Base-by-base conservation (phyloP, 2,329 filamentous ascomycete genomes). In the Camptophora hylomeconis region DNA sequence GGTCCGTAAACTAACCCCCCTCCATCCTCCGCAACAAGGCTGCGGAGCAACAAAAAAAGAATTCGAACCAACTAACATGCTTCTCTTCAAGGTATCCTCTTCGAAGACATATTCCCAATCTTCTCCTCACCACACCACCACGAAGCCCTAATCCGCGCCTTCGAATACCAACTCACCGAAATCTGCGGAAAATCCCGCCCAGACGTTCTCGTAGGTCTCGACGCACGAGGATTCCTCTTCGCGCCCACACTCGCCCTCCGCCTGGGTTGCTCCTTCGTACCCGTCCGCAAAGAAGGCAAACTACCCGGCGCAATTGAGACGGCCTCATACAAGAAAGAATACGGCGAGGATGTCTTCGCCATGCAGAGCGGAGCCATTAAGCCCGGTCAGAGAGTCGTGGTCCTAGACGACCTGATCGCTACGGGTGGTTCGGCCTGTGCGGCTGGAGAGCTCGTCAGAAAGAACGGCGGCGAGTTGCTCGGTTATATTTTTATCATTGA, bases 391-490 rank as follows among this genome's bases (percentile, higher is more conserved):
- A 86, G 78, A 56, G 87, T 93, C 33, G 63, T 98, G 38, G 70
- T 98, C 42, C 84, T 98, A 17, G 89, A 98, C 57, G 89, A 98
- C 55, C 92, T 98, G 51, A 95, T 98, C 61, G 89, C 89, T 33
- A 98, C 89, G 41, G 87, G 87, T 58, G 89, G 89, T 46, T 93
- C 84, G 41, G 89, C 89, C 32, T 72, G 73, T 41, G 89, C 87
- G 36, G 87, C 84, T 12, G 84, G 81, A 40, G 71, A 81, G 38
- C 77, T 98, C 35, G 81, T 95, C 46, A 68, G 75, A 54, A 75
- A 92, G 58, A 72, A 92, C 41, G 83, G 84, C 44, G 89, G 86
- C 42, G 66, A 72, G n/a, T 65, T 95, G 25, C 59, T 93, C 35
- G 87, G 83, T 45, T 95, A 81, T 60, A 63, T 94, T 39, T 98